Base-by-base conservation (phyloP, 805 yeast genomes). In the Lachancea lanzarotensis region DNA sequence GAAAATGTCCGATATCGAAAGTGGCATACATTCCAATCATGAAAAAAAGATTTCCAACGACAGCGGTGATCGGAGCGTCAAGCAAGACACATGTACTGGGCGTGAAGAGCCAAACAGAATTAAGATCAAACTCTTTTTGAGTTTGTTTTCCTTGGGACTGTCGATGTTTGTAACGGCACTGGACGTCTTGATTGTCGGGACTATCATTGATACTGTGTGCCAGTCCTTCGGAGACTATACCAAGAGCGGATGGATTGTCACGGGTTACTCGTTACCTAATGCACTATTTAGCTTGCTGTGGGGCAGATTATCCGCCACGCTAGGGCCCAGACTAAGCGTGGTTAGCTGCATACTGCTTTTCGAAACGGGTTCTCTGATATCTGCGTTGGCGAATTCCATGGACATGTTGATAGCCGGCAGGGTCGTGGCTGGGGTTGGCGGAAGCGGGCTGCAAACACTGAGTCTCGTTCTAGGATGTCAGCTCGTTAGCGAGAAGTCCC, bases 371-470 rank as follows among this genome's bases (percentile, higher is more conserved):
- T 79, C 86, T 1, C 63, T 81, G 45, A 63, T 82, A 6, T 65
- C 76, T 45, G 89, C 84, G 1, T 50, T 76, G 4, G 64, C 87
- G 1, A 58, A 54, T n/a, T 67, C 70, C 29, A 80, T 84, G 78
- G 65, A 71, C 45, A 74, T 75, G 71, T 60, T 84, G 39, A 80
- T 84, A 46, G 86, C 80, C 3, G 90, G 88, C 1, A 71, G 95
- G 53, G 81, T 78, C 7, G 64, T 84, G 17, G 78, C 79, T 42
- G 93, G 93, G 41, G 56, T 79, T 27, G 91, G 90, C 12, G 88
- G 81, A 10, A 83, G 85, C 29, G 84, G 84, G 18, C 71, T 82
- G 38, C 80, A 76, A 52, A 68, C 81, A 1, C 65, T 79, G 60
- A 74, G 73, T 6, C 69, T 75, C 47, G 75, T 82, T 31, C 74